phyloP scores from a whole-genome alignment of 176 grass and related monocot species.

The Rhynchospora tenuis region DNA sequence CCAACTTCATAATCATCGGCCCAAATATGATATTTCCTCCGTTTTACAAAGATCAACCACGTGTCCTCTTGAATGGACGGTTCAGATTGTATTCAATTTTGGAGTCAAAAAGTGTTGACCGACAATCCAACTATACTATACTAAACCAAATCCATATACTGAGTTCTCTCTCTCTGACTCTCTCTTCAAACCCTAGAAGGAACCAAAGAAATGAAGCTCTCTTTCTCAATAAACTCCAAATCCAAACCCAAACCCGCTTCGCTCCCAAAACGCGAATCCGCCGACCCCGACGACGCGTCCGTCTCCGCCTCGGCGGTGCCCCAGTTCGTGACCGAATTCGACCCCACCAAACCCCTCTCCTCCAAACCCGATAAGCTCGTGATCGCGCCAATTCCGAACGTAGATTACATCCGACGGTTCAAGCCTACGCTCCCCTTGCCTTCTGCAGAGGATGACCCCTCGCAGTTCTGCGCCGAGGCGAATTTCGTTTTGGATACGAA shows the following conservation, averaged over 20 bases:
- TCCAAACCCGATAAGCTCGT: conserved; percentile 27
- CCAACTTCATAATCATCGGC: not conserved
- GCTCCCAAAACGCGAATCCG: not conserved
- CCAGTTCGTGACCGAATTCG: conserved; percentile 84
- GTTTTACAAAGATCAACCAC: not conserved
- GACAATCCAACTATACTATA: too few relatives aligned
- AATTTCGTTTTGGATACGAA: conserved; percentile 83
- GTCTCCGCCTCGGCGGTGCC: conserved; percentile 13
- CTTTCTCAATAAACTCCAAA: conserved; percentile 53
- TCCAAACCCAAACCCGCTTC: conserved; percentile 33
- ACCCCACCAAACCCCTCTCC: conserved; percentile 50
- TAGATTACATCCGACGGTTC: conserved; percentile 44
- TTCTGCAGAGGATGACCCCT: conserved; percentile 64
- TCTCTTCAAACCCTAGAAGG: conserved; percentile 34
- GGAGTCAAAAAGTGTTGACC: not conserved
- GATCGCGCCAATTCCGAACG: conserved; percentile 74
- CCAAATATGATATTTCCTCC: not conserved
- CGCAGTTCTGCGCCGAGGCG: conserved; percentile 30
- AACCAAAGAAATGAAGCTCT: conserved; percentile 53
- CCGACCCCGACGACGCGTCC: not conserved
- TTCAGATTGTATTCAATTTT: not conserved
- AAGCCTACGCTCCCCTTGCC: conserved; percentile 60
- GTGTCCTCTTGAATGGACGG: not conserved
- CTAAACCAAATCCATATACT: too few relatives aligned
- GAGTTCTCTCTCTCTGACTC: too few relatives aligned